Conservation (phyloP, 2,329 filamentous ascomycete species). For the Colletotrichum euphorbiae region DNA sequence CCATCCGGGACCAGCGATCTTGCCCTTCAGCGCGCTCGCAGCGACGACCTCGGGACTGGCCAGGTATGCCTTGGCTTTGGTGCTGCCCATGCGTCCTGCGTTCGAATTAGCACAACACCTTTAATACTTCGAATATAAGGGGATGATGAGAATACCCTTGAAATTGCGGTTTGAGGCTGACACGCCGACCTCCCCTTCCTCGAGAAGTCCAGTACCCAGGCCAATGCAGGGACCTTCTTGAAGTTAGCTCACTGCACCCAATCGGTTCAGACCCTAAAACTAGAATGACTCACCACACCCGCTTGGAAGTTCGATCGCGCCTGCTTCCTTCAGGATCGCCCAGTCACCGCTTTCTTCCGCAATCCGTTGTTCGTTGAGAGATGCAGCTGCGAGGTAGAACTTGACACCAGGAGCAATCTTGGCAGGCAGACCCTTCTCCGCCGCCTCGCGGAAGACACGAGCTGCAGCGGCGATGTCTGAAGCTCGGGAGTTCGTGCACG, state of each 20-base stretch:
- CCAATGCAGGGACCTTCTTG: conserved; percentile 81
- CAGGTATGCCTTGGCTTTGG: conserved; percentile 84
- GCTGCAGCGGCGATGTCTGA: conserved; percentile 87
- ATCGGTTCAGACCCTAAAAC: too few relatives aligned
- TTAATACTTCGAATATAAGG: too few relatives aligned
- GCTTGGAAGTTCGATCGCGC: too few relatives aligned
- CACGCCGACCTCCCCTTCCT: conserved; percentile 91
- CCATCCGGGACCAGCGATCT: conserved; percentile 80
- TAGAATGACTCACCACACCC: too few relatives aligned
- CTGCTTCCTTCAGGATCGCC: conserved; percentile 69
- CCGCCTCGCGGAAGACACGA: conserved; percentile 84
- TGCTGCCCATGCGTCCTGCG: conserved; percentile 84
- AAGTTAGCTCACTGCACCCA: too few relatives aligned
- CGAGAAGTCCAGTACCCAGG: conserved; percentile 77
- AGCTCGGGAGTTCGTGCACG: conserved; percentile 87
- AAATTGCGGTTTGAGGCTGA: conserved; percentile 50
- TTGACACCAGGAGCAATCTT: conserved; percentile 82
- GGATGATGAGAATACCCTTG: too few relatives aligned
- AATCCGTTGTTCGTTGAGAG: conserved; percentile 77
- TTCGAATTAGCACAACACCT: conserved; percentile 45
- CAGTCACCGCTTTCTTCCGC: conserved; percentile 88
- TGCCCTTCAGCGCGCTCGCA: conserved; percentile 81
- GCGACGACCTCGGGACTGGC: conserved; percentile 92
- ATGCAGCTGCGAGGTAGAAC: conserved; percentile 92
- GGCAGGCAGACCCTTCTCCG: conserved; percentile 71